Conservation (phyloP, 2,329 filamentous ascomycete species). For the Chalaropsis thielavioides region DNA sequence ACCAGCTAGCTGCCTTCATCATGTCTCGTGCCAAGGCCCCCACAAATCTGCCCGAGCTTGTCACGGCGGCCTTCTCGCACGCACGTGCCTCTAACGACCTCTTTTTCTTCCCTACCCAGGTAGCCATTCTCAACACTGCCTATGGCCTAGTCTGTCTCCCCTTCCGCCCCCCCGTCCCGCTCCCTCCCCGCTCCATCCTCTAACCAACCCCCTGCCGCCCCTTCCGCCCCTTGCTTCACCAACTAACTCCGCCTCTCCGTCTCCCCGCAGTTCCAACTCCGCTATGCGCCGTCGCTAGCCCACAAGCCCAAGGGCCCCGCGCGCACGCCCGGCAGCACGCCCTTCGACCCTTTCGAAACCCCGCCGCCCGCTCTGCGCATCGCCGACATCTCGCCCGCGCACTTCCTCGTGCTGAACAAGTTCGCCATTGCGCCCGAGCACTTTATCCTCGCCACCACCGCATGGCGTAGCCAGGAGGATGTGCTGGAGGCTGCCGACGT, state of each 20-base stretch:
- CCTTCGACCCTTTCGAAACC: constrained; percentile 50
- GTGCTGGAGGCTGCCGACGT: constrained; percentile 47
- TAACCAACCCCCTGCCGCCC: neutral
- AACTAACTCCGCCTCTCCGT: no score
- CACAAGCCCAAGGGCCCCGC: constrained; percentile 44
- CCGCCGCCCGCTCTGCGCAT: constrained; percentile 39
- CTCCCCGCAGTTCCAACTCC: constrained; percentile 49
- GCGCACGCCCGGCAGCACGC: constrained; percentile 21
- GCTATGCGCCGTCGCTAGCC: constrained; percentile 53
- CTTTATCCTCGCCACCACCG: constrained; percentile 55
- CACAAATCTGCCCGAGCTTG: constrained; percentile 36
- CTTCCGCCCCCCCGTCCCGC: neutral
- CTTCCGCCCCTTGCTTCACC: no score
- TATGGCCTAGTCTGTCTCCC: constrained; percentile 27
- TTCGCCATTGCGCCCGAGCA: constrained; percentile 57
- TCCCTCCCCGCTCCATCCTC: neutral
- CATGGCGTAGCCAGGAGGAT: constrained; percentile 49
- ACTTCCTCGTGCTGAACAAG: constrained; percentile 59
- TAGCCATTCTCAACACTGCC: constrained; percentile 32
- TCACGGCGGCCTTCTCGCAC: constrained; percentile 34
- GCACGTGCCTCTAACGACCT: constrained; percentile 36
- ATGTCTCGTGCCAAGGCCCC: constrained; percentile 10
- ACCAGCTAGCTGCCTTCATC: neutral
- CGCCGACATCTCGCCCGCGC: constrained; percentile 35
- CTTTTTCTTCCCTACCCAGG: constrained; percentile 41